Evolutionary conservation across 2,329 filamentous ascomycete species (phyloP).

Genomic region (Trichoderma cornu-damae): DNA sequence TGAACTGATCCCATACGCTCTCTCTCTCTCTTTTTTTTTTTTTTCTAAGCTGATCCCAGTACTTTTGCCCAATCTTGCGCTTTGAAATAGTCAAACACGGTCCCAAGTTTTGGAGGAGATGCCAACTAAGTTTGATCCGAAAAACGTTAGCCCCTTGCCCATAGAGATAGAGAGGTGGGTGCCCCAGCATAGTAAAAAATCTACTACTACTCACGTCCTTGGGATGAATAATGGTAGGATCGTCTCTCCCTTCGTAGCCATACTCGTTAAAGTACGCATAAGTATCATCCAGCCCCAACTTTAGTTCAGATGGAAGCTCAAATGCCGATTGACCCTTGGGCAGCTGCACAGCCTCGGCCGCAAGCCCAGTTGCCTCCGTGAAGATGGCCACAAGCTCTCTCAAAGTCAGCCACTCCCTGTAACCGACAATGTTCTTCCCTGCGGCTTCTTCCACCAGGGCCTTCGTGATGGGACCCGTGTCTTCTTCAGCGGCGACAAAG

Average conservation of each 20-base stretch:
- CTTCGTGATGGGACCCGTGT: constrained; percentile 24
- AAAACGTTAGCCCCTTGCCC: not conserved
- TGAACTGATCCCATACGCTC: no score
- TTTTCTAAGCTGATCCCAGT: not conserved
- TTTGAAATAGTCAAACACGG: constrained; percentile 16
- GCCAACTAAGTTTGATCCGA: constrained; percentile 5
- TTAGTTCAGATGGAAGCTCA: constrained; percentile 7
- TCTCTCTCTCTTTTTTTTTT: no score
- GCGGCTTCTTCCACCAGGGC: constrained; percentile 23
- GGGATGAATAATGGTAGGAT: constrained; percentile 18
- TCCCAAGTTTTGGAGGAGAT: constrained; percentile 6
- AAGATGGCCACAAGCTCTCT: constrained; percentile 22
- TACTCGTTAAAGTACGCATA: constrained; percentile 19
- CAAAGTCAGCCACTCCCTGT: constrained; percentile 24
- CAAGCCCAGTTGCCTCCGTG: constrained; percentile 19
- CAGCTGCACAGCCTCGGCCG: constrained; percentile 12
- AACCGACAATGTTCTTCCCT: constrained; percentile 24
- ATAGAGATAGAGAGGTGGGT: not conserved
- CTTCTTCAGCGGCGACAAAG: constrained; percentile 26
- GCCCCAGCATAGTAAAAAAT: not conserved
- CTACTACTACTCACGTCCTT: constrained; percentile 20
- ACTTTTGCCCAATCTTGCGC: constrained; percentile 28
- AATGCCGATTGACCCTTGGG: constrained; percentile 1
- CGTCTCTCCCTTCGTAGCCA: constrained; percentile 21
- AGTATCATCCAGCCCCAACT: constrained; percentile 14